A percentile compares a stretch with the other conserved stretches of the same genome.
Evolutionary conservation across 2,329 filamentous ascomycete genomes (phyloP).

Genomic region (Setomelanomma holmii): DNA sequence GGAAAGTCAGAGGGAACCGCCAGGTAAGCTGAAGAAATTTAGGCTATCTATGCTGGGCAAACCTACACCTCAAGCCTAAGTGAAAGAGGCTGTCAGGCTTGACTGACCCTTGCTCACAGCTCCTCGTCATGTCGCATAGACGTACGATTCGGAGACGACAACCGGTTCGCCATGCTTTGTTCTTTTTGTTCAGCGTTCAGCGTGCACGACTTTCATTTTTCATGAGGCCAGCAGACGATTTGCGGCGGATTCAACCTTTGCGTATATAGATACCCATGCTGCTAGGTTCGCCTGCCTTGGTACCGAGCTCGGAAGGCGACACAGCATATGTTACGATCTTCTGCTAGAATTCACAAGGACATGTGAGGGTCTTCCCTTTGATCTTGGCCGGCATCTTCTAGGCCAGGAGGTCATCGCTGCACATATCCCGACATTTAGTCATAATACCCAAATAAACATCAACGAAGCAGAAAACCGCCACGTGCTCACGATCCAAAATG

Average conservation of each 20-base stretch:
- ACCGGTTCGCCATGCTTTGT: not conserved
- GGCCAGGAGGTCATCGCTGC: too few relatives aligned
- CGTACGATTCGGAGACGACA: not conserved
- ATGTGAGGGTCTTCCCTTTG: not conserved
- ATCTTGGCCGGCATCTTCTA: not conserved
- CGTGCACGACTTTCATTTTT: too few relatives aligned
- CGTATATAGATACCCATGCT: not conserved
- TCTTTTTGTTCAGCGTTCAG: too few relatives aligned
- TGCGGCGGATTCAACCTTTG: not conserved
- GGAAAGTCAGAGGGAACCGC: constrained; percentile 24
- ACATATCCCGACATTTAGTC: not conserved
- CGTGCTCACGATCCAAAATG: not conserved
- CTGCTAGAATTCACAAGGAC: not conserved
- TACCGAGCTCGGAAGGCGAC: not conserved
- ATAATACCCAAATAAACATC: too few relatives aligned
- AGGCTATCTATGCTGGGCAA: constrained; percentile 35
- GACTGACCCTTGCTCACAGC: not conserved
- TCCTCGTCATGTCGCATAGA: not conserved
- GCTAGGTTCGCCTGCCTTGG: not conserved
- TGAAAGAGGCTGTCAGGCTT: constrained; percentile 3
- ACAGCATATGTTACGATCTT: not conserved
- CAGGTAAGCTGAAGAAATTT: constrained; percentile 40
- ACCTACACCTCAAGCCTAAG: constrained; percentile 12
- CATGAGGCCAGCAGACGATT: too few relatives aligned
- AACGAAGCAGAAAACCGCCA: not conserved